phyloP scores from a whole-genome alignment of 306 rosid species.

The Medicago arabica region DNA sequence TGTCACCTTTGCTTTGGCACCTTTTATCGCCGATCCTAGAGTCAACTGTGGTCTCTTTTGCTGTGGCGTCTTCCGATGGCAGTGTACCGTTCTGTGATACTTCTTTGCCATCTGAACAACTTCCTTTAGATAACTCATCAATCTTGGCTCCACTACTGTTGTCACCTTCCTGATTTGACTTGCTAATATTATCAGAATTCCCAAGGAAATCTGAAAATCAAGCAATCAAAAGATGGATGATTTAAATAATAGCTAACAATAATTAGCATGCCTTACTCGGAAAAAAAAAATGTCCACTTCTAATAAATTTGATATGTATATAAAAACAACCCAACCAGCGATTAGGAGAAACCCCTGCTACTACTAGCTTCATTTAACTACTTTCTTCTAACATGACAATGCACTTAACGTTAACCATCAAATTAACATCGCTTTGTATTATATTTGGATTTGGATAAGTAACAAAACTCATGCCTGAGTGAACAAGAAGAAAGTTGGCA shows the following conservation, averaged over 20 bases:
- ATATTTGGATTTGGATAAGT: constrained; percentile 35
- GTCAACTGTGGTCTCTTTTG: too few species aligned
- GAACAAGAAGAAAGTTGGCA: constrained; percentile 16
- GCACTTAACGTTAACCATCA: constrained; percentile 35
- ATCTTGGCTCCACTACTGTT: constrained; percentile 23
- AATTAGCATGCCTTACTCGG: constrained; percentile 16
- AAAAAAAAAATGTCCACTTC: constrained; percentile 17
- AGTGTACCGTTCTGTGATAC: too few species aligned
- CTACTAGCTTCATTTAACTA: constrained; percentile 31
- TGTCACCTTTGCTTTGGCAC: too few species aligned
- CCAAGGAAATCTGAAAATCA: constrained; percentile 46
- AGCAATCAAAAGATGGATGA: constrained; percentile 27
- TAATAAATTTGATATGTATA: constrained; percentile 23
- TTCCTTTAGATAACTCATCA: too few species aligned
- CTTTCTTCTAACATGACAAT: background rate
- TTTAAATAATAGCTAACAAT: constrained; percentile 20
- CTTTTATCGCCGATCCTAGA: too few species aligned
- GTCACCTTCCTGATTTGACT: constrained; percentile 43
- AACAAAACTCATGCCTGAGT: constrained; percentile 14
- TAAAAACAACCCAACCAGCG: constrained; percentile 15
- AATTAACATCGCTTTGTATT: constrained; percentile 12
- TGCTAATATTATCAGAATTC: constrained; percentile 41
- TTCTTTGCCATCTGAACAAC: too few species aligned
- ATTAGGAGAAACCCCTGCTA: constrained; percentile 21
- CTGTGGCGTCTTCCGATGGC: too few species aligned